Conservation (phyloP, 495 filamentous ascomycete species). For the Poronia punctata region DNA sequence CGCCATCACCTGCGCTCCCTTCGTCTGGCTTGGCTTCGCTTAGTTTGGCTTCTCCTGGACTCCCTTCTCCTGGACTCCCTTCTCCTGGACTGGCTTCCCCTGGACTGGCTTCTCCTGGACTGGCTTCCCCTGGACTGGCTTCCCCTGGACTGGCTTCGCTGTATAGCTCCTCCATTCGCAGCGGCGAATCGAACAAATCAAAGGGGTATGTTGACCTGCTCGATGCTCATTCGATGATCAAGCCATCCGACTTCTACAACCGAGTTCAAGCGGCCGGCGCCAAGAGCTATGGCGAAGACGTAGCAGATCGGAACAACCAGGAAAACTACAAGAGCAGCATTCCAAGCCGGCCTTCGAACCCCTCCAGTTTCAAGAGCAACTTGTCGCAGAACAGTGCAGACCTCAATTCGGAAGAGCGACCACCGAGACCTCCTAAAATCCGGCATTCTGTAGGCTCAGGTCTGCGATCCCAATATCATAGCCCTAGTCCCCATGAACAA, state of each 20-base stretch:
- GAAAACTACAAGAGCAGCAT: slow-evolving; percentile 13
- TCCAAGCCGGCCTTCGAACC: too few relatives aligned
- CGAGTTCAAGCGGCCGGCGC: slow-evolving; percentile 39
- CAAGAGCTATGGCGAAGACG: slow-evolving; percentile 48
- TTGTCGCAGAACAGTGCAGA: too few relatives aligned
- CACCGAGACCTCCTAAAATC: slow-evolving; percentile 10
- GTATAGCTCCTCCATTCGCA: slow-evolving; percentile 19
- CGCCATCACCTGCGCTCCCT: too few relatives aligned
- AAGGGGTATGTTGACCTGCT: slow-evolving; percentile 39
- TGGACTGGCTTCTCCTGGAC: too few relatives aligned
- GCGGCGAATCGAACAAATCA: slow-evolving; percentile 13
- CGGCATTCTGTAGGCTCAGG: slow-evolving; percentile 18
- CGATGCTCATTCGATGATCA: slow-evolving; percentile 45
- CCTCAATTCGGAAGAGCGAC: slow-evolving; percentile 7
- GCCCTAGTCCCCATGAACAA: slow-evolving; percentile 8
- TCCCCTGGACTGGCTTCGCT: slow-evolving; percentile 1
- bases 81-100: slow-evolving; percentile 1
- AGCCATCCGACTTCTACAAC: slow-evolving; percentile 35
- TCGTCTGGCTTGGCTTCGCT: slow-evolving; percentile 1
- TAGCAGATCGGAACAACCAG: slow-evolving; percentile 46
- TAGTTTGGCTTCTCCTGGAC: too few relatives aligned
- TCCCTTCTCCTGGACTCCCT: too few relatives aligned
- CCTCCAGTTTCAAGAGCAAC: too few relatives aligned
- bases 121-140: too few relatives aligned
- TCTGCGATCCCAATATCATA: slow-evolving; percentile 16